Percentiles rank a stretch among this genome's conserved stretches.
These are phyloP conservation scores for Phytopythium helicoides DNA, from an alignment of 352 stramenopile genomes.

Conservation along the genomic window DNA sequence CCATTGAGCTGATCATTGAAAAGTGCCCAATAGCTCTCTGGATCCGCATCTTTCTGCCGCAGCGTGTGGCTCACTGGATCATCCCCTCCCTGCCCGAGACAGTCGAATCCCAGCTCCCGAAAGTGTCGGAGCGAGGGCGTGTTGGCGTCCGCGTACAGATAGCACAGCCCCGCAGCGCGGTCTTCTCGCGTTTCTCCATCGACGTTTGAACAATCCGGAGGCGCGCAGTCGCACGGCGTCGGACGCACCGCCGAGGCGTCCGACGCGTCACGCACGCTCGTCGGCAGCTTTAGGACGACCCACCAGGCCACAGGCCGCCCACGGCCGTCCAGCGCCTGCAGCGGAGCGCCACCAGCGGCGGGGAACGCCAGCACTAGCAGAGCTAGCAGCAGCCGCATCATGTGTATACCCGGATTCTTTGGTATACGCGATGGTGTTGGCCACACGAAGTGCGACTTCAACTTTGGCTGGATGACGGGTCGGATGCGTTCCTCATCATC, in stretches of 20 bases:
- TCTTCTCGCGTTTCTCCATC: constrained; percentile 1
- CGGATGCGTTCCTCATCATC: too few species aligned
- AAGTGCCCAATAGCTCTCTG: constrained; percentile 54
- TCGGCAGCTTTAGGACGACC: constrained; percentile 71
- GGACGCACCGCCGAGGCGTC: constrained; percentile 12
- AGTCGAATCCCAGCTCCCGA: constrained; percentile 66
- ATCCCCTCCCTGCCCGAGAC: constrained; percentile 69
- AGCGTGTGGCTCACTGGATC: constrained; percentile 76
- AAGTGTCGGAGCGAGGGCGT: constrained; percentile 59
- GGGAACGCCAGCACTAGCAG: constrained; percentile 8
- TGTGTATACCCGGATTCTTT: neutral
- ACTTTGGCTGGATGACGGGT: too few species aligned
- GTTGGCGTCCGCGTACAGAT: constrained; percentile 70
- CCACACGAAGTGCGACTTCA: too few species aligned
- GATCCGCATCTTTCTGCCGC: constrained; percentile 26
- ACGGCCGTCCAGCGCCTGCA: constrained; percentile 59
- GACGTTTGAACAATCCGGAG: constrained; percentile 53
- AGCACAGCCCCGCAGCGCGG: constrained; percentile 63
- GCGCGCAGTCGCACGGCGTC: constrained; percentile 67
- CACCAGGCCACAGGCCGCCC: constrained; percentile 68
- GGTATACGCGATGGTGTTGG: neutral
- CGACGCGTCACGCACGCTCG: constrained; percentile 26
- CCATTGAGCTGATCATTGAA: constrained; percentile 82
- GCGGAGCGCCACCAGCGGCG: neutral
- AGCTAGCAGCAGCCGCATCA: constrained; percentile 4